Percentiles rank a stretch among this genome's conserved stretches.
These are phyloP conservation scores for Diaporthe capsici DNA, from an alignment of 2,329 filamentous ascomycete species.

Conservation along the genomic window DNA sequence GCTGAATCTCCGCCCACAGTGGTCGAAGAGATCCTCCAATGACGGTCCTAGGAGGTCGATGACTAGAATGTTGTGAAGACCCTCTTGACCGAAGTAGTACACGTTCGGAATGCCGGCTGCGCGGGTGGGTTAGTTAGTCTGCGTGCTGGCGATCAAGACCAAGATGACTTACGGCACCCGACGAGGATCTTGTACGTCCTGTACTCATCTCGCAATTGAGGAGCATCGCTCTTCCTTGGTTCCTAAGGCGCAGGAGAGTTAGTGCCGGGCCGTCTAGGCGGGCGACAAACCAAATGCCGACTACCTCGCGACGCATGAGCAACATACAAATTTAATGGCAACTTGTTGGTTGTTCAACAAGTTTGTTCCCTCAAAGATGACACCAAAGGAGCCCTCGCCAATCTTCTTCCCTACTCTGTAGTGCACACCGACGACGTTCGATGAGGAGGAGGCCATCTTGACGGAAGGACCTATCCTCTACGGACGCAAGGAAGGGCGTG, in stretches of 20 bases:
- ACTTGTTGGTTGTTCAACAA: constrained; percentile 99
- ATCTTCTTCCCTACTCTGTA: constrained; percentile 99
- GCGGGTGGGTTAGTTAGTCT: constrained; percentile 55
- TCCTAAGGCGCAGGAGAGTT: constrained; percentile 70
- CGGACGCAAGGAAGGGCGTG: constrained; percentile 32
- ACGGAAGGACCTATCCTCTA: constrained; percentile 27
- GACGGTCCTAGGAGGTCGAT: constrained; percentile 96
- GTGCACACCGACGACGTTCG: constrained; percentile 98
- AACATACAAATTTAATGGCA: constrained; percentile 97
- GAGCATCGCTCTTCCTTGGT: constrained; percentile 98
- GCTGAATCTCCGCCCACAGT: constrained; percentile 94
- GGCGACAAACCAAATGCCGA: too few species aligned
- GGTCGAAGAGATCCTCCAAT: constrained; percentile 96
- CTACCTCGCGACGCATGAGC: constrained; percentile 27
- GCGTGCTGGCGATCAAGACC: constrained; percentile 36
- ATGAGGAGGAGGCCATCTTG: constrained; percentile 87
- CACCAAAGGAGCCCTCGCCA: constrained; percentile 97
- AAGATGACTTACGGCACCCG: constrained; percentile 87
- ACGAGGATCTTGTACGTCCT: constrained; percentile 99
- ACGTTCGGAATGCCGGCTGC: constrained; percentile 98
- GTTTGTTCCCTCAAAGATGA: constrained; percentile 99
- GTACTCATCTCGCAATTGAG: constrained; percentile 97
- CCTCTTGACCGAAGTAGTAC: constrained; percentile 99
- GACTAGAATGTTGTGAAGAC: constrained; percentile 98
- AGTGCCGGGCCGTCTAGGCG: constrained; percentile 34